Evolutionary conservation across 352 stramenopile species (phyloP).

Genomic region (Elongisporangium undulatum): DNA sequence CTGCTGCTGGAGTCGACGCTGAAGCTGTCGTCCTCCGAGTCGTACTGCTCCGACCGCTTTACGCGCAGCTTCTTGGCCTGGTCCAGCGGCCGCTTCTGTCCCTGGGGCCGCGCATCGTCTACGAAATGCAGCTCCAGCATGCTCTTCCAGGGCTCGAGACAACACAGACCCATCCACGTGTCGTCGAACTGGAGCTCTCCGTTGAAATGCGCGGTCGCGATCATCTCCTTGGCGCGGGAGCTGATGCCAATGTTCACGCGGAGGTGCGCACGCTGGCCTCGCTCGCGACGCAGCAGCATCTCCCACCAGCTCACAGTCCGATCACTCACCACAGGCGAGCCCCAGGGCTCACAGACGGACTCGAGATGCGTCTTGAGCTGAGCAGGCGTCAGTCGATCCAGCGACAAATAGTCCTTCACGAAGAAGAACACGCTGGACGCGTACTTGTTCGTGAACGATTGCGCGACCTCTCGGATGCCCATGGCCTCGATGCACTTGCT

Average conservation of each 20-base stretch:
- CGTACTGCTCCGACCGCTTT: background rate
- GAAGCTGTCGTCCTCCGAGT: background rate
- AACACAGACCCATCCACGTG: slow-evolving; percentile 1
- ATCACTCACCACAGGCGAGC: background rate
- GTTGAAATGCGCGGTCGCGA: slow-evolving; percentile 1
- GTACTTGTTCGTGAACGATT: background rate
- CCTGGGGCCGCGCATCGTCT: background rate
- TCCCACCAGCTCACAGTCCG: slow-evolving; percentile 2
- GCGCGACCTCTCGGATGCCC: slow-evolving; percentile 3
- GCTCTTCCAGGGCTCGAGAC: slow-evolving; percentile 1
- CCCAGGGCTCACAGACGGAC: slow-evolving; percentile 3
- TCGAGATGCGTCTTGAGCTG: slow-evolving; percentile 4
- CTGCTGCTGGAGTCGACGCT: background rate
- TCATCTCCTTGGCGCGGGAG: background rate
- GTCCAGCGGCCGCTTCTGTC: background rate
- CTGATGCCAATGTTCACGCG: slow-evolving; percentile 1
- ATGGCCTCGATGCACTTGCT: slow-evolving; percentile 5
- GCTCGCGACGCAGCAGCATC: background rate
- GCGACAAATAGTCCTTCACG: slow-evolving; percentile 1
- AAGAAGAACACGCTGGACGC: slow-evolving; percentile 5
- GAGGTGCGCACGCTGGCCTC: background rate
- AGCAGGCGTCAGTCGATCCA: background rate
- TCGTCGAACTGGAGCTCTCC: slow-evolving; percentile 1
- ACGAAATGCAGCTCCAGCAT: slow-evolving; percentile 4
- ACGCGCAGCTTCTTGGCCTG: background rate